Percentiles rank a stretch among this genome's conserved stretches.
phyloP scores from a whole-genome alignment of 208 protist genomes.

The Acanthamoeba culbertsoni region DNA sequence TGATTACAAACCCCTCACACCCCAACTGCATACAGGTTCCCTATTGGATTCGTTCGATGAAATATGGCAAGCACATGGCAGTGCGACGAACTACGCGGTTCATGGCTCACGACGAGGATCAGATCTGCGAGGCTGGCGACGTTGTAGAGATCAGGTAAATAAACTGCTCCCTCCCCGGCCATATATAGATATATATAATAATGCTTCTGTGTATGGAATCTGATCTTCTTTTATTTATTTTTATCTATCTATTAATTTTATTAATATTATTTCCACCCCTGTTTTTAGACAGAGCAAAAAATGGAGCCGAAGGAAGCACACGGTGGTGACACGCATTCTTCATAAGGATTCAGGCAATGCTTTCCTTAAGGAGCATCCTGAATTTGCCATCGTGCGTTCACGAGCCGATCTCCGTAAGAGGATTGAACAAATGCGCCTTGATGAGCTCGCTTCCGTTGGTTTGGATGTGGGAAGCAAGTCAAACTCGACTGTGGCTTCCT shows the following conservation, averaged over 20 bases:
- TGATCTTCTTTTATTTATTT: neutral
- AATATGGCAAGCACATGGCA: slow-evolving; percentile 50
- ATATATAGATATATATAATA: neutral
- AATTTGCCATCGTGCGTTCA: slow-evolving; percentile 32
- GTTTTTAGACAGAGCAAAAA: slow-evolving; percentile 12
- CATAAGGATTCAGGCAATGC: slow-evolving; percentile 39
- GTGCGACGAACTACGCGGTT: slow-evolving; percentile 11
- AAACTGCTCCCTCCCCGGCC: neutral
- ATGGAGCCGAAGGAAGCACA: slow-evolving; percentile 12
- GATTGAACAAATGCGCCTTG: slow-evolving; percentile 7
- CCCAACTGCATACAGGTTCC: neutral
- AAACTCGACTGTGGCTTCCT: too few relatives aligned
- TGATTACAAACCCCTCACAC: too few relatives aligned
- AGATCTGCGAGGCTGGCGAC: slow-evolving; percentile 51
- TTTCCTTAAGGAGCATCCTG: slow-evolving; percentile 41
- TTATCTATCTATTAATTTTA: neutral
- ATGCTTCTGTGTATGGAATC: neutral
- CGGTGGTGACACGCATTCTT: slow-evolving; percentile 17
- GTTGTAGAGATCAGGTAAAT: slow-evolving; percentile 25
- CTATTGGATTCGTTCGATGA: slow-evolving; percentile 42
- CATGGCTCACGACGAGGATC: slow-evolving; percentile 46
- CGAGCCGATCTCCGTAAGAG: slow-evolving; percentile 30
- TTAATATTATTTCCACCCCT: neutral
- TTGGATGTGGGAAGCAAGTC: neutral
- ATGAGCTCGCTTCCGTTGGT: neutral